Evolutionary conservation across 257 asterid genomes (phyloP).

Genomic region (Fraxinus americana): DNA sequence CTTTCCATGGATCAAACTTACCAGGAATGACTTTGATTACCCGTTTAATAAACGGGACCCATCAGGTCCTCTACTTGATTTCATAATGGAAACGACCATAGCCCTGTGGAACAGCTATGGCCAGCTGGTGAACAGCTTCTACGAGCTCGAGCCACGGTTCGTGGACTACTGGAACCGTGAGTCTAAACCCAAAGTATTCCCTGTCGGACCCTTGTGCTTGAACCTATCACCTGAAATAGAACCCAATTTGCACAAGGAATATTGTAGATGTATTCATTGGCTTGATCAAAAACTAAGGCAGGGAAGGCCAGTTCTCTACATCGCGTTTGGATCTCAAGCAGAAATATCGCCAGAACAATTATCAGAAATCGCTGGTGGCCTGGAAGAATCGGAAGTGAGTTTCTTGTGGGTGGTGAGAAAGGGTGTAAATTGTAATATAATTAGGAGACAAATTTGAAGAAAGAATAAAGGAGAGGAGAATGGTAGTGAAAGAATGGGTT

Average conservation of each 20-base stretch:
- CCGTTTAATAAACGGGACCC: constrained; percentile 35
- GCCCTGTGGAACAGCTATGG: constrained; percentile 52
- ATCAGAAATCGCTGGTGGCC: constrained; percentile 48
- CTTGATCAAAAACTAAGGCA: constrained; percentile 43
- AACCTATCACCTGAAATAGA: not conserved
- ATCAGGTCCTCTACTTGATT: constrained; percentile 36
- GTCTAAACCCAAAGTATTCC: constrained; percentile 26
- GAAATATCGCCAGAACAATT: constrained; percentile 46
- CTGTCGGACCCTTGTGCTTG: constrained; percentile 66
- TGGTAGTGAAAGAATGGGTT: constrained; percentile 69
- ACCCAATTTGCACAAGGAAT: not conserved
- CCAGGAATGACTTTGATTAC: constrained; percentile 48
- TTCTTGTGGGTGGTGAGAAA: constrained; percentile 65
- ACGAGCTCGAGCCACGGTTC: constrained; percentile 49
- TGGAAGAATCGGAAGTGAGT: constrained; percentile 47
- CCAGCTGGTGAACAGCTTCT: constrained; percentile 49
- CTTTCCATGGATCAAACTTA: constrained; percentile 54
- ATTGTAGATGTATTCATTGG: constrained; percentile 56
- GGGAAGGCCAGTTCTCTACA: constrained; percentile 47
- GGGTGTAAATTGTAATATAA: constrained; percentile 18
- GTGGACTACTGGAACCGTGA: constrained; percentile 27
- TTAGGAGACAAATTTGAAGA: constrained; percentile 30
- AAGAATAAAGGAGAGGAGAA: constrained; percentile 46
- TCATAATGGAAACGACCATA: not conserved
- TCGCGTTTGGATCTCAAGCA: constrained; percentile 84